Evolutionary conservation across 2,329 filamentous ascomycete genomes (phyloP).

Genomic region (Aspergillus hortae): DNA sequence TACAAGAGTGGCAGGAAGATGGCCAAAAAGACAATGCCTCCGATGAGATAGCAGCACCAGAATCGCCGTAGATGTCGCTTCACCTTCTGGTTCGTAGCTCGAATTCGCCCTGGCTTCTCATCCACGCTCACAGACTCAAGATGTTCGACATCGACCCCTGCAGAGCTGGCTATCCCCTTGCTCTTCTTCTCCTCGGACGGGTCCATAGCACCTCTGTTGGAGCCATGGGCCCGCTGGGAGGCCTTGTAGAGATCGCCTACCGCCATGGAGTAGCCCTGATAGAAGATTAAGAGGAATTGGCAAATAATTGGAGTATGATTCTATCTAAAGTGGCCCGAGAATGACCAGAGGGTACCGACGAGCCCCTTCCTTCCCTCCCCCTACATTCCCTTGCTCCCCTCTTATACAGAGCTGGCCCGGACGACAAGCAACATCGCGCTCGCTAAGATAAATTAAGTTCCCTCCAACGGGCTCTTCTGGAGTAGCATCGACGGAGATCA

Average conservation of each 20-base stretch:
- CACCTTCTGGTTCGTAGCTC: not conserved
- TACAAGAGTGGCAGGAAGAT: slow-evolving; percentile 25
- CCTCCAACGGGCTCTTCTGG: not conserved
- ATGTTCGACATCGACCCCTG: slow-evolving; percentile 6
- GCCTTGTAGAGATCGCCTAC: slow-evolving; percentile 11
- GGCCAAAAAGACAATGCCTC: slow-evolving; percentile 17
- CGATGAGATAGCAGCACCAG: slow-evolving; percentile 21
- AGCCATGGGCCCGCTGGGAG: slow-evolving; percentile 1
- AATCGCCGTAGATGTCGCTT: slow-evolving; percentile 16
- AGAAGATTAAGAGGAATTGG: not conserved
- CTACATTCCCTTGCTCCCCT: not conserved
- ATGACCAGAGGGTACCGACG: too few relatives aligned
- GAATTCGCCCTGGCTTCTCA: not conserved
- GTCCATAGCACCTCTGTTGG: slow-evolving; percentile 1
- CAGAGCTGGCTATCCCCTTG: not conserved
- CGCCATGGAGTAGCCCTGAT: slow-evolving; percentile 1
- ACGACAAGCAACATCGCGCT: not conserved
- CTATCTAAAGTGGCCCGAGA: not conserved
- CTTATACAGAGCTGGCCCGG: not conserved
- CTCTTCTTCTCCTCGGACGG: not conserved
- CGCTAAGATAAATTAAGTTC: not conserved
- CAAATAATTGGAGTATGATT: not conserved
- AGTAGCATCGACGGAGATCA: not conserved
- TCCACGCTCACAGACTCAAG: slow-evolving; percentile 5
- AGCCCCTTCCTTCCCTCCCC: not conserved